Base-by-base conservation (phyloP, 208 protist genomes). In the Lotmaria passim region DNA sequence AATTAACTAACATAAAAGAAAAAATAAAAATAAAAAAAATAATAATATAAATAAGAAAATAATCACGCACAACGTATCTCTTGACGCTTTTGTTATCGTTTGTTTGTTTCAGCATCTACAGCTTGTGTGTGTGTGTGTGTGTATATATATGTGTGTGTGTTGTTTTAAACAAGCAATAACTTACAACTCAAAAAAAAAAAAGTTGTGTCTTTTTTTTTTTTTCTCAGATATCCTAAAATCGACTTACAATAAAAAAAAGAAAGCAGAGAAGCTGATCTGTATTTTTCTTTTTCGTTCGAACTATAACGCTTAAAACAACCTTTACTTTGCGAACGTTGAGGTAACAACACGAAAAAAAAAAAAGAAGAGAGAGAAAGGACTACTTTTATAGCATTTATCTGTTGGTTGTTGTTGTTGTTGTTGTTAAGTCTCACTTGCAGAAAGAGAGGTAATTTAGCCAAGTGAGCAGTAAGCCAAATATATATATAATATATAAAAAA, bases 401-500 rank as follows among this genome's bases (percentile, higher is more conserved):
- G n/a, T n/a, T n/a, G n/a, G n/a, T n/a, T n/a, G n/a, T n/a, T n/a
- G n/a, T n/a, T n/a, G n/a, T n/a, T n/a, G n/a, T n/a, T n/a, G n/a
- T n/a, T n/a, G n/a, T n/a, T n/a, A n/a, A n/a, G n/a, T n/a, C n/a
- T n/a, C n/a, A n/a, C 15, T 47, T 17, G 43, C 6, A 21, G 11
- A 47, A 31, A 52, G 14, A 24, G 43, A 48, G 17, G 11, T 17
- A 7, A 7, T 48, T 7, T 21, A 48, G 5, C 6, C 6, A 48
- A 17, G 12, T 6, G 23, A 7, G 30, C 12, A 24, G 5, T 12
- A 39, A 44, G n/a, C 1, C 24, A 34, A 44, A 48, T 12, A 48
- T 23, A 61, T 34, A 3, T 10, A 61, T 19, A 44, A 23, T 48
- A 36, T 41, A 31, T 30, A 34, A 30, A 61, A 61, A 48, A 48